A percentile compares a stretch with the other conserved stretches of the same genome.
phyloP scores from a whole-genome alignment of 495 filamentous ascomycete genomes.

The Friedmanniomyces simplex region DNA sequence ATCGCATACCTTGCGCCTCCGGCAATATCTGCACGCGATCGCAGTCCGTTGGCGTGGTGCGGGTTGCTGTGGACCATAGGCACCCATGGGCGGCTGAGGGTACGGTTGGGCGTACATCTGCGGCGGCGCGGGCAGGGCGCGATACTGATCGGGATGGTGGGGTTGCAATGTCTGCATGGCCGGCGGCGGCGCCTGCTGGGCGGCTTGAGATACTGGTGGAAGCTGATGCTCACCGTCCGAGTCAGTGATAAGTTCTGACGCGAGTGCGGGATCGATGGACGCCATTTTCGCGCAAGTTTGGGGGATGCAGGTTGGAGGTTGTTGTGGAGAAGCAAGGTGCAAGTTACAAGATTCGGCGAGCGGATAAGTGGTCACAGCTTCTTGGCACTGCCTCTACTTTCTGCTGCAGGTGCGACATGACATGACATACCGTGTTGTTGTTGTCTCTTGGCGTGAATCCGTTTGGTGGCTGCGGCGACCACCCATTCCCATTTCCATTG shows the following conservation, averaged over 20 bases:
- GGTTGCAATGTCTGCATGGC: slow-evolving; percentile 24
- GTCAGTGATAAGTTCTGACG: slow-evolving; percentile 9
- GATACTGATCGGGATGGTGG: slow-evolving; percentile 24
- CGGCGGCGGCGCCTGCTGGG: slow-evolving; percentile 27
- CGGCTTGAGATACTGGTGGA: slow-evolving; percentile 16
- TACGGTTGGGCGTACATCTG: slow-evolving; percentile 21
- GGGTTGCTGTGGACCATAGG: slow-evolving; percentile 36
- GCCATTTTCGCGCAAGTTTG: slow-evolving; percentile 3
- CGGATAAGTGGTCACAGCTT: slow-evolving; percentile 12
- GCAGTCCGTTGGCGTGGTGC: slow-evolving; percentile 71
- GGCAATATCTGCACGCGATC: slow-evolving; percentile 77
- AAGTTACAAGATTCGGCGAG: neutral
- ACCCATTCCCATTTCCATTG: neutral
- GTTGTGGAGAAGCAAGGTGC: slow-evolving; percentile 2
- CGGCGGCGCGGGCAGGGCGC: slow-evolving; percentile 19
- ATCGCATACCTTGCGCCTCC: slow-evolving; percentile 62
- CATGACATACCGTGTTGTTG: slow-evolving; percentile 12
- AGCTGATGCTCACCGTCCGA: slow-evolving; percentile 8
- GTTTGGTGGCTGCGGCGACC: slow-evolving; percentile 24
- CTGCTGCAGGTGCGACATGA: neutral
- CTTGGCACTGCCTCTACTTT: slow-evolving; percentile 10
- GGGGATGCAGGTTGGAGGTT: neutral
- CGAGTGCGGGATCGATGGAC: slow-evolving; percentile 17
- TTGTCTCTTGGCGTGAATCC: slow-evolving; percentile 21
- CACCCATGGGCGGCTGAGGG: slow-evolving; percentile 17